Base-by-base conservation (phyloP, 1,139 yeast genomes). In the Magnusiomyces tetraspermus region DNA sequence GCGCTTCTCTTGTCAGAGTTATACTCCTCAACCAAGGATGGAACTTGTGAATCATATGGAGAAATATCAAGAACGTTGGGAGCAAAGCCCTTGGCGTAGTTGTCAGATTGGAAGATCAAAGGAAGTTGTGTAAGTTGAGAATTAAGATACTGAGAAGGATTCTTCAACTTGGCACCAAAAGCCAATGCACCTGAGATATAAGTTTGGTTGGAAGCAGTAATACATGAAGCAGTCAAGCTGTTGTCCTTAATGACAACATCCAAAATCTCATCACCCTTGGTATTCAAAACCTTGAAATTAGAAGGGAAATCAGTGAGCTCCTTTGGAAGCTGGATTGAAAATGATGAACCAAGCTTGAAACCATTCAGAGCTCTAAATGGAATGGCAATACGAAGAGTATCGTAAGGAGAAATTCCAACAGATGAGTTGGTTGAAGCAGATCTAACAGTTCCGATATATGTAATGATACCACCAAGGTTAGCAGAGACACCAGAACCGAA, bases 251-350 rank as follows among this genome's bases (percentile, higher is more conserved):
- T 49, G 8, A 22, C 22, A 5, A 43, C 46, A 15, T 19, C 21
- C 19, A 43, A 23, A n/a, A 43, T 22, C 3, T 10, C 10, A 2
- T 23, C n/a, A 24, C 46, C 50, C 3, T 30, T 22, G 8, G 24
- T 8, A 22, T 37, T 46, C 50, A 46, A 48, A 21, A 49, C 54
- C 21, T 49, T 38, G 36, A 45, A 46, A 40, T 43, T 40, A 2
- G n/a, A 15, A 13, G 54, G 54, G 28, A 52, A 49, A 19, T 45
- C 44, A 13, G 48, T 52, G 5, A 52, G 42, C 36, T 52, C 52
- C 17, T 26, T 6, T 17, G 54, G 54, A 17, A 52, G 49, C 17
- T 33, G 33, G 17, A 52, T 28, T 17, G 49, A 46, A 21, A 51
- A 51, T 22, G 33, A 26, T 21, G 49, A 40, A 6, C 54, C 54